Percentiles rank a stretch among this genome's conserved stretches.
phyloP scores from a whole-genome alignment of 768 basidiomycete genomes.

The Tricholoma terreum region DNA sequence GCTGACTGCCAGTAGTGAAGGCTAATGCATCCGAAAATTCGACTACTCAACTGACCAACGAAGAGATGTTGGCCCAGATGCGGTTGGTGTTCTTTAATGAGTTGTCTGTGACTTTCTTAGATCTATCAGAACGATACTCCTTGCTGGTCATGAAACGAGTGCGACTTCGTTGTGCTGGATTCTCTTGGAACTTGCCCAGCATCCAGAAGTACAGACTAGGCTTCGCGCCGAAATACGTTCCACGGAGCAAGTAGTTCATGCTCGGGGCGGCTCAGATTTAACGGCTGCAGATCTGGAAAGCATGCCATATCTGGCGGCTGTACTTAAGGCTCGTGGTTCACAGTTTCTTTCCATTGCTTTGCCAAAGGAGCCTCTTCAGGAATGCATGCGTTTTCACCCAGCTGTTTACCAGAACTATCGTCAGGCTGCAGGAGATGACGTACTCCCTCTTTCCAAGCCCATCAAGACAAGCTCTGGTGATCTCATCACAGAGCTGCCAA shows the following conservation, averaged over 20 bases:
- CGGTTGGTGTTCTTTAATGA: slow-evolving; percentile 16
- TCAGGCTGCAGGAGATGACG: slow-evolving; percentile 47
- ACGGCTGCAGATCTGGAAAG: slow-evolving; percentile 45
- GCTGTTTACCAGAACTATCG: slow-evolving; percentile 54
- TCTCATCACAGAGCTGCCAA: slow-evolving; percentile 37
- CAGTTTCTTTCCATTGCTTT: not conserved
- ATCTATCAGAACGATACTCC: slow-evolving; percentile 36
- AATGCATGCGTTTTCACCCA: slow-evolving; percentile 53
- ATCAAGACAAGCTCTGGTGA: slow-evolving; percentile 45
- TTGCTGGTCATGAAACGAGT: slow-evolving; percentile 61
- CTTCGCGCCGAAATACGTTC: slow-evolving; percentile 60
- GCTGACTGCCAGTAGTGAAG: slow-evolving; percentile 30
- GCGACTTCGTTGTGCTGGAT: slow-evolving; percentile 59
- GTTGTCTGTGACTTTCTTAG: not conserved
- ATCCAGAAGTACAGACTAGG: slow-evolving; percentile 54
- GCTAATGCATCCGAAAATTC: slow-evolving; percentile 42
- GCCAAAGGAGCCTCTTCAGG: slow-evolving; percentile 24
- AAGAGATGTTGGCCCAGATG: slow-evolving; percentile 42
- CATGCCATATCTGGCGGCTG: slow-evolving; percentile 47
- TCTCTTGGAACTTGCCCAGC: slow-evolving; percentile 56
- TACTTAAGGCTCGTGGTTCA: slow-evolving; percentile 38
- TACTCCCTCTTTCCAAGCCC: slow-evolving; percentile 57
- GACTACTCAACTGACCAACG: slow-evolving; percentile 32
- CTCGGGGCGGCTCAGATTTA: slow-evolving; percentile 39
- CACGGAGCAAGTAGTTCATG: slow-evolving; percentile 31